A percentile compares a stretch with the other conserved stretches of the same genome.
These are phyloP conservation scores for Entamoeba nuttalli DNA, from an alignment of 208 protist species.

Conservation along the genomic window DNA sequence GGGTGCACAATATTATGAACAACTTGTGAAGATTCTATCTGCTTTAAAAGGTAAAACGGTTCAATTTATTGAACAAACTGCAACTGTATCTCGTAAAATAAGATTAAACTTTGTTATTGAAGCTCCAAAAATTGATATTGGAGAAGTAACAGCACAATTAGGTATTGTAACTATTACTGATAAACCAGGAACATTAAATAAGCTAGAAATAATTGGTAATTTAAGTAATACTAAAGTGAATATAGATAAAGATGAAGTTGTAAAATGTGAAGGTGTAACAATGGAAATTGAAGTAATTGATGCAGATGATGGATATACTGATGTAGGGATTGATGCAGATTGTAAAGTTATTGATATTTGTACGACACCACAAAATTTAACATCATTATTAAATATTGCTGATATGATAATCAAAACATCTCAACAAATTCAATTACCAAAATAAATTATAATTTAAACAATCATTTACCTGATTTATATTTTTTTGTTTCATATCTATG, in stretches of 20 bases:
- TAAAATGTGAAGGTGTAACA: background rate
- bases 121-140: background rate
- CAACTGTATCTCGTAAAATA: background rate
- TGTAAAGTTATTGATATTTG: background rate
- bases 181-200: background rate
- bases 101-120: background rate
- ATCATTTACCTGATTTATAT: background rate
- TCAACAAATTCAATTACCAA: background rate
- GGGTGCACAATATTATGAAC: background rate
- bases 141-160: background rate
- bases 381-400: background rate
- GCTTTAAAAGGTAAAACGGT: background rate
- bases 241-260: background rate
- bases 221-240: background rate
- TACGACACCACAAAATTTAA: background rate
- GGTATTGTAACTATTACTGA: background rate
- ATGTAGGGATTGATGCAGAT: background rate
- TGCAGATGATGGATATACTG: background rate
- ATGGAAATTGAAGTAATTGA: background rate
- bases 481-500: background rate
- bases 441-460: background rate
- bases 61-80: background rate
- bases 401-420: background rate
- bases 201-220: background rate
- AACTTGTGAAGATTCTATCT: background rate